A percentile compares a stretch with the other conserved stretches of the same genome.
Conservation (phyloP, 2,329 filamentous ascomycete genomes). For the Hypoxylon sp. region DNA sequence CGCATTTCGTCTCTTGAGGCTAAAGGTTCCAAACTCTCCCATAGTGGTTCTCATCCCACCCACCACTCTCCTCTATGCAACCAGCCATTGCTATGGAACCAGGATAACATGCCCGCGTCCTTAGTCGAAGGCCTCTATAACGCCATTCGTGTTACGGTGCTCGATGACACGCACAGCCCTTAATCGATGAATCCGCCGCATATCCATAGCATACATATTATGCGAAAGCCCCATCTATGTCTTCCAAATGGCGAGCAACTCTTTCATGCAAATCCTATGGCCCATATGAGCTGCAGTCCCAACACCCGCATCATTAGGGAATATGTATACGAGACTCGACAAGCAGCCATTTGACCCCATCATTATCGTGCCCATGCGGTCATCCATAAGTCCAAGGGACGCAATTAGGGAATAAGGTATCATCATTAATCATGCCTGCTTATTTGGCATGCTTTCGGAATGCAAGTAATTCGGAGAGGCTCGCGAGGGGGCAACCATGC, state of each 20-base stretch:
- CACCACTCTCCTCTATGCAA: constrained; percentile 40
- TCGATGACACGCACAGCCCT: constrained; percentile 22
- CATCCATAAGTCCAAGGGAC: constrained; percentile 35
- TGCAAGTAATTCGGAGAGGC: constrained; percentile 86
- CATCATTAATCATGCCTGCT: constrained; percentile 47
- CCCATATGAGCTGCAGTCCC: constrained; percentile 41
- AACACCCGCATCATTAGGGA: constrained; percentile 36
- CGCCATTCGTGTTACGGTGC: constrained; percentile 16
- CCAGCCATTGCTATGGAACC: constrained; percentile 31
- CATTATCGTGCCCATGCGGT: constrained; percentile 25
- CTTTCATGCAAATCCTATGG: constrained; percentile 49
- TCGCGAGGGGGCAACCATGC: constrained; percentile 86
- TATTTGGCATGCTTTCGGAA: constrained; percentile 84
- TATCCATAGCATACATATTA: constrained; percentile 38
- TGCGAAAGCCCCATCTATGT: constrained; percentile 41
- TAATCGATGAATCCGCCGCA: constrained; percentile 30
- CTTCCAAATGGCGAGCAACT: constrained; percentile 43
- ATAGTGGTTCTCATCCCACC: constrained; percentile 33
- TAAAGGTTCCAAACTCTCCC: constrained; percentile 35
- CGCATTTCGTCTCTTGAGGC: constrained; percentile 21
- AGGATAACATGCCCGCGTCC: constrained; percentile 29
- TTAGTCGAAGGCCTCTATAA: constrained; percentile 23
- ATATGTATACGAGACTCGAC: constrained; percentile 38
- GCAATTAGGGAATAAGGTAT: constrained; percentile 50
- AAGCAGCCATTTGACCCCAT: constrained; percentile 42